Base-by-base conservation (phyloP, 75 land plant species). In the Larix kaempferi region DNA sequence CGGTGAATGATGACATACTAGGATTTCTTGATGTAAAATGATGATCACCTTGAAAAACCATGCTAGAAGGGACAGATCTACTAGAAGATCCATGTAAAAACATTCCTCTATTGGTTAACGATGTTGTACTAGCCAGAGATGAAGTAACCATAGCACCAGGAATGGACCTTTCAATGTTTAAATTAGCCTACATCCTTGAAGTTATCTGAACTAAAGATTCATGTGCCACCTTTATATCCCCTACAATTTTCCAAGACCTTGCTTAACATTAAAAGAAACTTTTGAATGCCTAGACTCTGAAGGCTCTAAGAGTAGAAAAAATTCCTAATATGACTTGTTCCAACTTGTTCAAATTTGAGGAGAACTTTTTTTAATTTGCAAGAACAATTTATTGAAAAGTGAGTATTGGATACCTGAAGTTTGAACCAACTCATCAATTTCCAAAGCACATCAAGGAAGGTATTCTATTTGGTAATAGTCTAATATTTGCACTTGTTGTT, bases 391-490 rank as follows among this genome's bases (percentile, higher is more conserved):
- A 37, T 15, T 11, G 1, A 3, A 49, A 23, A 66, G 37, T 37
- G 41, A 27, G 16, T 75, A 35, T 57, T 26, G 60, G 7, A 75
- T 72, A 91, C 93, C 88, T n/a, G n/a, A n/a, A n/a, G n/a, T n/a
- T n/a, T 39, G 5, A 39, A 4, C 5, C 41, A 39, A 4, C 5
- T 39, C 41, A 4, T 39, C 5, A 39, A 4, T 39, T 39, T 39
- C 41, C 41, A 39, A 39, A 39, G 41, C 41, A 4, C 41, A 39
- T 4, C 41, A 4, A 39, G 41, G 41, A 39, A 39, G 41, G 41
- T 39, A 2, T 39, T 39, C 5, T 39, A 29, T 4, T 39, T 35
- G 37, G 37, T 35, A 35, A 35, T 35, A 35, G 1, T 39, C 41
- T 39, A 39, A 39, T 39, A 39, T 4, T 4, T 4, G 41, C 41